phyloP scores from a whole-genome alignment of 2,329 filamentous ascomycete genomes.

The Botrytis byssoidea region DNA sequence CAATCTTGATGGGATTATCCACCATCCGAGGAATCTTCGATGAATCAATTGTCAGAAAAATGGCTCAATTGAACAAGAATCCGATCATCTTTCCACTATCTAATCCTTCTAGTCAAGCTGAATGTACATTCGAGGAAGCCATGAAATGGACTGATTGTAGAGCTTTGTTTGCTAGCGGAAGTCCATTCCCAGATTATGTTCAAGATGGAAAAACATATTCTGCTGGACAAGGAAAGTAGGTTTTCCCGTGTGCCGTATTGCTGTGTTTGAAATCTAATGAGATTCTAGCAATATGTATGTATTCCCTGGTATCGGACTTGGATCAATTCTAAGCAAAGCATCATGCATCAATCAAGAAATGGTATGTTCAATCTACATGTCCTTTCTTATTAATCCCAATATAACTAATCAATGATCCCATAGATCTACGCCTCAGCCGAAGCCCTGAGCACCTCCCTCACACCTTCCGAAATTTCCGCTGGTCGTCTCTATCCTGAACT shows the following conservation, averaged over 20 bases:
- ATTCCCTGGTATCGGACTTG: conserved; percentile 83
- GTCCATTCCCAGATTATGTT: conserved; percentile 72
- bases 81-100: conserved; percentile 79
- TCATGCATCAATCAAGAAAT: conserved; percentile 49
- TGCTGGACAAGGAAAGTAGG: conserved; percentile 49
- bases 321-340: conserved; percentile 68
- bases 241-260: not conserved
- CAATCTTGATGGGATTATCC: conserved; percentile 80
- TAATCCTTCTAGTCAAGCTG: conserved; percentile 80
- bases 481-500: conserved; percentile 74
- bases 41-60: conserved; percentile 67
- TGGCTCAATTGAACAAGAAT: conserved; percentile 67
- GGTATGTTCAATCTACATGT: conserved; percentile 23
- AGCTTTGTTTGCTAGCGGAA: conserved; percentile 78
- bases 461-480: conserved; percentile 56
- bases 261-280: conserved; percentile 9
- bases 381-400: not conserved
- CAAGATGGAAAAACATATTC: conserved; percentile 50
- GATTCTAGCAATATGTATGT: conserved; percentile 79
- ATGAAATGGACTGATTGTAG: conserved; percentile 74
- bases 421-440: conserved; percentile 79
- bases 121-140: conserved; percentile 75
- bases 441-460: conserved; percentile 65
- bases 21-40: conserved; percentile 76
- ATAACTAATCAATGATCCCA: conserved; percentile 50